Evolutionary conservation across 345 rosid genomes (phyloP).

Genomic region (Limnanthes douglasii): DNA sequence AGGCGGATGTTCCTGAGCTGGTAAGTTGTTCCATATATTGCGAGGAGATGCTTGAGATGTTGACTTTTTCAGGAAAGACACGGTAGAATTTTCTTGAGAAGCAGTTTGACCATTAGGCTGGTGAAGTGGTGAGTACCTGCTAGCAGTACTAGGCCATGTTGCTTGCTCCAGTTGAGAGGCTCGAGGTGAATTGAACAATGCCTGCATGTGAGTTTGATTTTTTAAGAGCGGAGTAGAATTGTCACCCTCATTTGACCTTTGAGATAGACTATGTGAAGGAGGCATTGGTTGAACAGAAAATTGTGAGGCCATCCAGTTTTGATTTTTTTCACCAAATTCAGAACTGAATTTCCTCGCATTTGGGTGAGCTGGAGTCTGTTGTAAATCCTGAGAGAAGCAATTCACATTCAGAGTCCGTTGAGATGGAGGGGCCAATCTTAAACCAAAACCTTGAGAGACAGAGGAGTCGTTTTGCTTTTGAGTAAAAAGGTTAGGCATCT

Average conservation of each 20-base stretch:
- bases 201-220: slow-evolving; percentile 15
- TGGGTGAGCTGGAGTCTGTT: slow-evolving; percentile 5
- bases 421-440: slow-evolving; percentile 32
- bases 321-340: slow-evolving; percentile 16
- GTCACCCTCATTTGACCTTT: slow-evolving; percentile 11
- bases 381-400: slow-evolving; percentile 11
- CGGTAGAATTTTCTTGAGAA: slow-evolving; percentile 3
- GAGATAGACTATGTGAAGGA: slow-evolving; percentile 13
- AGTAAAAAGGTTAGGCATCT: slow-evolving; percentile 7
- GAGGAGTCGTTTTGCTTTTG: slow-evolving; percentile 15
- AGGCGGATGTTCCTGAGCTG: slow-evolving; percentile 13
- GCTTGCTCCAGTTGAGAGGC: slow-evolving; percentile 11
- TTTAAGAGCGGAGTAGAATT: slow-evolving; percentile 3
- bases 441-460: slow-evolving; percentile 31
- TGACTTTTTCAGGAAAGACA: slow-evolving; percentile 12
- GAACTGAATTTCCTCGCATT: slow-evolving; percentile 10
- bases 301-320: slow-evolving; percentile 11
- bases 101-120: slow-evolving; percentile 9
- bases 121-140: slow-evolving; percentile 10
- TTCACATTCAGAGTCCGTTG: slow-evolving; percentile 15
- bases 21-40: slow-evolving; percentile 19
- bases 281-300: slow-evolving; percentile 16
- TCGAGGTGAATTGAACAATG: slow-evolving; percentile 7
- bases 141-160: slow-evolving; percentile 5
- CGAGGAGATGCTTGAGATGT: slow-evolving; percentile 15